A percentile compares a stretch with the other conserved stretches of the same genome.
phyloP scores from a whole-genome alignment of 2,329 filamentous ascomycete species.

The Podosphaera aphanis region DNA sequence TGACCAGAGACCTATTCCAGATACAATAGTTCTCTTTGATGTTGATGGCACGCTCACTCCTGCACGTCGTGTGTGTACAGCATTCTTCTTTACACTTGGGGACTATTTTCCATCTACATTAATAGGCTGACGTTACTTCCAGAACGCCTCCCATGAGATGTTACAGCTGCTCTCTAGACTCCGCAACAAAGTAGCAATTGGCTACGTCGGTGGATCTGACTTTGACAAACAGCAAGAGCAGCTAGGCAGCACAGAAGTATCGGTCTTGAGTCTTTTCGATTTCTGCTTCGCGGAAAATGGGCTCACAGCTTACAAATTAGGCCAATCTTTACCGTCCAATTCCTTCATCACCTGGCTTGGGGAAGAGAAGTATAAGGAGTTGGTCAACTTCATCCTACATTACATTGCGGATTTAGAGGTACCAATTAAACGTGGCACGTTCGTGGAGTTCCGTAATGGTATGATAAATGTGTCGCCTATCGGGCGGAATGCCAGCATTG shows the following conservation, averaged over 20 bases:
- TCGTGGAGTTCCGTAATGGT: constrained; percentile 73
- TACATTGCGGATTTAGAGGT: constrained; percentile 69
- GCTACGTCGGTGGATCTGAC: constrained; percentile 83
- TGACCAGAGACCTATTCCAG: constrained; percentile 63
- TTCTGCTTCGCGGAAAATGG: constrained; percentile 97
- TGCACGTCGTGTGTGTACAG: constrained; percentile 43
- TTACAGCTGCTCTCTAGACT: constrained; percentile 55
- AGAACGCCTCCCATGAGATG: constrained; percentile 60
- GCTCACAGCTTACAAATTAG: constrained; percentile 70
- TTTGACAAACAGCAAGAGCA: constrained; percentile 90
- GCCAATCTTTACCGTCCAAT: constrained; percentile 48
- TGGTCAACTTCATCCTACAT: constrained; percentile 54
- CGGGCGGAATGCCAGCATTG: constrained; percentile 60
- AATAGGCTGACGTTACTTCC: background rate
- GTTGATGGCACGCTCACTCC: constrained; percentile 82
- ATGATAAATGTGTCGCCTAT: constrained; percentile 75
- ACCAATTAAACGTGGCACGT: constrained; percentile 63
- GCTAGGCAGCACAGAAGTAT: constrained; percentile 42
- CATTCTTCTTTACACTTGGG: background rate
- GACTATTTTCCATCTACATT: background rate
- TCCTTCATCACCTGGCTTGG: constrained; percentile 86
- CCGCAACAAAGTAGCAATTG: constrained; percentile 71
- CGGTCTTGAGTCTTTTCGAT: constrained; percentile 75
- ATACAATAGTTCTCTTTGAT: constrained; percentile 89
- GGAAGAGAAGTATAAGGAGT: constrained; percentile 57